Evolutionary conservation across 2,329 filamentous ascomycete species (phyloP).

Genomic region (Colletotrichum abscissum): DNA sequence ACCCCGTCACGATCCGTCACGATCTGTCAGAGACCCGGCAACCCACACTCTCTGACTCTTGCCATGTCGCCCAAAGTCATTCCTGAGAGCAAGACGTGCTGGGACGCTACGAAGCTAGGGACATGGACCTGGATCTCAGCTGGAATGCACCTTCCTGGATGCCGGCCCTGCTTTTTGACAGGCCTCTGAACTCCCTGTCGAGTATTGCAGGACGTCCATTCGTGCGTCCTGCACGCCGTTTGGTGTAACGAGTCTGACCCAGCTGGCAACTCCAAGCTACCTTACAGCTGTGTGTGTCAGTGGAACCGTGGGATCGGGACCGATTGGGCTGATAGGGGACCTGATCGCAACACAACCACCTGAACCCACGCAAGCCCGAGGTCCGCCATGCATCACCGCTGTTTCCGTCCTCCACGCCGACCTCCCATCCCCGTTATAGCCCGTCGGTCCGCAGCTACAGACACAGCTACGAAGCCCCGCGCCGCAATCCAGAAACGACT

Average conservation of each 20-base stretch:
- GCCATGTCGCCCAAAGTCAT: background rate
- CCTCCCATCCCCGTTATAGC: constrained; percentile 6
- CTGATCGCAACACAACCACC: background rate
- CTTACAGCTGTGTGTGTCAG: constrained; percentile 20
- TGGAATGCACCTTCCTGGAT: background rate
- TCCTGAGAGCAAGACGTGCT: constrained; percentile 1
- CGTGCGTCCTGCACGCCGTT: constrained; percentile 21
- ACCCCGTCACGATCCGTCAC: background rate
- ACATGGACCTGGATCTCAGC: constrained; percentile 6
- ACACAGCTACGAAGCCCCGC: background rate
- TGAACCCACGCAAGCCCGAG: background rate
- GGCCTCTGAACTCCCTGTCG: background rate
- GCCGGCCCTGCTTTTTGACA: background rate
- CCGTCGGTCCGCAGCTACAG: background rate
- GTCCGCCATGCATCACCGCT: constrained; percentile 4
- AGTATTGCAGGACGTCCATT: constrained; percentile 12
- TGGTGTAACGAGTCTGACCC: constrained; percentile 19
- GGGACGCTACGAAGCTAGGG: background rate
- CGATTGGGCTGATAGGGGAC: constrained; percentile 24
- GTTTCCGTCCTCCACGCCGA: constrained; percentile 3
- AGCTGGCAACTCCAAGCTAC: background rate
- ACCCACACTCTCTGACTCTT: background rate
- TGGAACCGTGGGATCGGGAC: constrained; percentile 31
- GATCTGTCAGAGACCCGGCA: background rate
- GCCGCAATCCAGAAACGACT: background rate